Conservation (phyloP, 768 basidiomycete genomes). For the Psilocybe subaeruginosa region DNA sequence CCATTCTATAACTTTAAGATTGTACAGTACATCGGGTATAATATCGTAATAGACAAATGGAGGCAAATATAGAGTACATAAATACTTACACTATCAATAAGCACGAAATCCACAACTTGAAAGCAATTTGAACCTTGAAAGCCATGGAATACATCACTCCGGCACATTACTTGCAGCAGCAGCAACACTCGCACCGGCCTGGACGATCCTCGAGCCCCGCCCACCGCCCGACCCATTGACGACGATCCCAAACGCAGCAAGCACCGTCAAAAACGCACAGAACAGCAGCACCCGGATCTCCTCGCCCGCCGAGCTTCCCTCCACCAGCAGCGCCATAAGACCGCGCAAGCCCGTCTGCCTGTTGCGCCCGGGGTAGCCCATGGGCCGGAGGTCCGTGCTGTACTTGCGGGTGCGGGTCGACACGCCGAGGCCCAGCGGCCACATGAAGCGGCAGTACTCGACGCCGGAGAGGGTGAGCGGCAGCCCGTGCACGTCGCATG, state of each 20-base stretch:
- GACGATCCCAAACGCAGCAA: constrained; percentile 54
- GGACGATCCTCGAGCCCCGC: neutral
- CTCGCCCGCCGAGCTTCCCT: constrained; percentile 67
- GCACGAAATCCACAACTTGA: no score
- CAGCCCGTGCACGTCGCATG: constrained; percentile 65
- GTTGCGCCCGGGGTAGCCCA: constrained; percentile 31
- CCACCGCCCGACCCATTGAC: constrained; percentile 17
- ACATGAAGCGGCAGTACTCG: constrained; percentile 49
- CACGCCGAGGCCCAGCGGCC: constrained; percentile 52
- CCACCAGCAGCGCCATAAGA: constrained; percentile 49
- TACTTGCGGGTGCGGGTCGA: constrained; percentile 40
- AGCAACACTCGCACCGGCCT: neutral
- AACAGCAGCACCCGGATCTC: constrained; percentile 66
- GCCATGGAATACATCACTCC: neutral
- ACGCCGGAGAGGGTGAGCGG: constrained; percentile 54
- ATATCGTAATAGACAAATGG: no score
- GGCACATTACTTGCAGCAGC: neutral
- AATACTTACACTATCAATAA: no score
- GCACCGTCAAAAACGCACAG: constrained; percentile 47
- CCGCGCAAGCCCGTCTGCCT: constrained; percentile 44
- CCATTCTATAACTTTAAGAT: no score
- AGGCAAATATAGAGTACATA: no score
- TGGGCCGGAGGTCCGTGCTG: constrained; percentile 42
- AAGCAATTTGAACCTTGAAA: no score
- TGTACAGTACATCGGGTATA: no score